phyloP scores from a whole-genome alignment of 495 filamentous ascomycete genomes.

The Pseudevernia furfuracea region DNA sequence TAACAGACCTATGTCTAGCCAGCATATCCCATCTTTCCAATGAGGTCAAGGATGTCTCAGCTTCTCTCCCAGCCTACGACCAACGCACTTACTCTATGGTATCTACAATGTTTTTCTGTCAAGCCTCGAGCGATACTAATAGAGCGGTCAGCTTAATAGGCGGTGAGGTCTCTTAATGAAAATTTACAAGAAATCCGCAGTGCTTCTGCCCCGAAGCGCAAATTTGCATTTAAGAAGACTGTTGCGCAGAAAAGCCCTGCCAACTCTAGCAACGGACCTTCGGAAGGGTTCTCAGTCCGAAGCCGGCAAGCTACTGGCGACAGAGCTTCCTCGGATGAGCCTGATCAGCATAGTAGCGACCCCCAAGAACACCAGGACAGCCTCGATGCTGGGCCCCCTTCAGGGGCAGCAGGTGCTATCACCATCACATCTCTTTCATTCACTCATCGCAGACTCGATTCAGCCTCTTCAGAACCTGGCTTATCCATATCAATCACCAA shows the following conservation, averaged over 20 bases:
- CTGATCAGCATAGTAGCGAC: background rate
- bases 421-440: constrained; percentile 8
- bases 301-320: background rate
- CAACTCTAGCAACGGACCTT: constrained; percentile 22
- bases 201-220: constrained; percentile 53
- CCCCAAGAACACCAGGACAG: background rate
- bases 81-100: constrained; percentile 68
- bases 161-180: constrained; percentile 60
- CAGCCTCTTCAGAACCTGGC: background rate
- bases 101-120: constrained; percentile 7
- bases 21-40: constrained; percentile 59
- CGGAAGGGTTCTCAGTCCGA: constrained; percentile 14
- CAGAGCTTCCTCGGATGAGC: background rate
- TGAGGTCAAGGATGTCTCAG: constrained; percentile 60
- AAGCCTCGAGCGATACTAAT: constrained; percentile 8
- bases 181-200: constrained; percentile 53
- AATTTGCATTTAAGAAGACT: constrained; percentile 62
- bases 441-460: background rate
- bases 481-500: constrained; percentile 58
- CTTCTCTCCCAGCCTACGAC: constrained; percentile 67
- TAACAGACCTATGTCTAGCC: constrained; percentile 59
- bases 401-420: background rate
- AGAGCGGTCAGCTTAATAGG: constrained; percentile 34
- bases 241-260: constrained; percentile 46
- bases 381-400: background rate